Percentiles rank a stretch among this genome's conserved stretches.
Evolutionary conservation across 768 basidiomycete genomes (phyloP).

Genomic region (Russula sp.): DNA sequence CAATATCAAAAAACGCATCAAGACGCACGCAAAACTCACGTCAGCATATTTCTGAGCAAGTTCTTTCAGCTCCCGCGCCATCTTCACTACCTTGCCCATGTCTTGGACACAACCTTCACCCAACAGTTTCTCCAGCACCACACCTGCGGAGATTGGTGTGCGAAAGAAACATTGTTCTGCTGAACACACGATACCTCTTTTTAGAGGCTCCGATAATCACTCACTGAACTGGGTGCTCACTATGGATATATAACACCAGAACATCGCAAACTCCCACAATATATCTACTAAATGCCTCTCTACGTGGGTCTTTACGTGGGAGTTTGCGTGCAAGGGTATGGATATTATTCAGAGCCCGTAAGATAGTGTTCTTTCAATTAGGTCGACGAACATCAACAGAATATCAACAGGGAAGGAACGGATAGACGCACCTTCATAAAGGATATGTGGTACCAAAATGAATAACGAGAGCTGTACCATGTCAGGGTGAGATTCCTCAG

Average conservation of each 20-base stretch:
- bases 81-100: slow-evolving; percentile 6
- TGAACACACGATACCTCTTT: background rate
- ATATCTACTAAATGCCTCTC: slow-evolving; percentile 12
- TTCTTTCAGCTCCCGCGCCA: background rate
- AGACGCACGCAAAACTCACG: background rate
- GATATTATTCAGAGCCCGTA: slow-evolving; percentile 18
- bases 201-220: background rate
- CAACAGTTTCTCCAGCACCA: background rate
- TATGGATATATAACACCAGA: background rate
- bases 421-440: slow-evolving; percentile 15
- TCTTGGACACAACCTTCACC: slow-evolving; percentile 6
- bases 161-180: slow-evolving; percentile 10
- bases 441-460: slow-evolving; percentile 13
- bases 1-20: background rate
- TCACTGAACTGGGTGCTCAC: background rate
- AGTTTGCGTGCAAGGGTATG: slow-evolving; percentile 4
- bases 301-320: background rate
- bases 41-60: slow-evolving; percentile 5
- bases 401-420: background rate
- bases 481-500: background rate
- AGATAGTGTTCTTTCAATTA: slow-evolving; percentile 16
- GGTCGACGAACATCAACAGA: background rate
- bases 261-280: slow-evolving; percentile 12
- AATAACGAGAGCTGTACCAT: slow-evolving; percentile 7
- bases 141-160: background rate